Base-by-base conservation (phyloP, 2,329 filamentous ascomycete species). In the Monosporascus cannonballus region DNA sequence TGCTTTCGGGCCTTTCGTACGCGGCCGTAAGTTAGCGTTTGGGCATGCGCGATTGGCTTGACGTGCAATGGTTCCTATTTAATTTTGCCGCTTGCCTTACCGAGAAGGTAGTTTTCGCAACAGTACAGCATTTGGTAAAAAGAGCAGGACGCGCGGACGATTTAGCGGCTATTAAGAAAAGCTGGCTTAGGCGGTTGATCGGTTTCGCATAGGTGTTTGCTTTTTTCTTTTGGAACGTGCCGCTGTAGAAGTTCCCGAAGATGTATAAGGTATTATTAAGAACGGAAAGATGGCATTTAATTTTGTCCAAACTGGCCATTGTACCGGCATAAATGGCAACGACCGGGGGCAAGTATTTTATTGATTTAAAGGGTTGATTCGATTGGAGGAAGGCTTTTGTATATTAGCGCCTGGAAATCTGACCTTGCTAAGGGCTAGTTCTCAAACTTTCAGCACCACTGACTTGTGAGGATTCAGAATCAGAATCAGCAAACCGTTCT, bases 181-280 rank as follows among this genome's bases (percentile, higher is more conserved):
- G 55, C 24, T 58, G 51, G 54, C 20, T 54, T 27, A 51, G 54
- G 4, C 18, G 34, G 18, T 5, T 49, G n/a, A 15, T 53, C 6
- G 54, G 54, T 2, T 56, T 42, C 17, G 14, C 22, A 1, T 58
- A 54, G 56, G 50, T 53, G 1, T 56, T 56, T 47, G 42, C 17
- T 6, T 57, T 57, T n/a, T 54, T 57, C 44, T 57, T 54, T 20
- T 57, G 50, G 56, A 56, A 49, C 14, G 56, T 57, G 5, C 56
- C 56, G 2, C 6, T 25, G 25, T 25, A 6, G 25, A 25, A 25
- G 25, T 47, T 47, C 15, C 54, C 50, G 41, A 53, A 39, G 6
- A 37, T 53, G 6, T 39, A 53, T 17, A 38, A 46, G 14, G 22
- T 39, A 17, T 39, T 50, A 22, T 45, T 46, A 37, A 8, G 7